Percentiles rank a stretch among this genome's conserved stretches.
Evolutionary conservation across 2,329 filamentous ascomycete species (phyloP).

Genomic region (Fusarium pilosicola): DNA sequence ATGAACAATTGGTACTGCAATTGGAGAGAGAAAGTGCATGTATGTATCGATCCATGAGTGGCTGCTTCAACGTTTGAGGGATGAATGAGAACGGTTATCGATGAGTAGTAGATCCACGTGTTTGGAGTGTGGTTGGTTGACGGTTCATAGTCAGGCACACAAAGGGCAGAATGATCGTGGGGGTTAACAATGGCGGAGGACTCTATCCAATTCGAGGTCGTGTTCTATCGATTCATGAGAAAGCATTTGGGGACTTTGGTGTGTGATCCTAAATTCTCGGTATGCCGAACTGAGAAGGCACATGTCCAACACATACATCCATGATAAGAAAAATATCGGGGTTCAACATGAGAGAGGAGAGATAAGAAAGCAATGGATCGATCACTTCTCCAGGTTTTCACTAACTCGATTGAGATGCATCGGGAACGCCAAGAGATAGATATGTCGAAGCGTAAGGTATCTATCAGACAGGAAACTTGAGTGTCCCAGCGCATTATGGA

Average conservation of each 20-base stretch:
- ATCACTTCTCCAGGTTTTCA: conserved; percentile 24
- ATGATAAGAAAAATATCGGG: conserved; percentile 15
- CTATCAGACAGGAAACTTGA: neutral
- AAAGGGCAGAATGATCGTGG: neutral
- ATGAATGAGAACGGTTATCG: conserved; percentile 18
- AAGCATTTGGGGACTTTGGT: neutral
- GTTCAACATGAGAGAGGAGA: conserved; percentile 16
- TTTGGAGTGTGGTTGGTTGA: conserved; percentile 24
- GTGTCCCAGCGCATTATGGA: neutral
- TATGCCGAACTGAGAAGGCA: conserved; percentile 25
- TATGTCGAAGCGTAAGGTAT: neutral
- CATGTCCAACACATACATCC: conserved; percentile 6
- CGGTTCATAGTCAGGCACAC: conserved; percentile 6
- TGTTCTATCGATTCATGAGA: neutral
- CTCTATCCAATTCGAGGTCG: neutral
- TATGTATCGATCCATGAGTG: conserved; percentile 6
- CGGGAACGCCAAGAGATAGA: conserved; percentile 23
- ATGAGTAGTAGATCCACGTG: conserved; percentile 37
- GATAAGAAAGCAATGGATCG: conserved; percentile 12
- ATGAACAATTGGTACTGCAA: neutral
- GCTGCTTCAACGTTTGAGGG: conserved; percentile 8
- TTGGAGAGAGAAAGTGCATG: neutral
- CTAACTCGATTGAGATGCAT: conserved; percentile 22
- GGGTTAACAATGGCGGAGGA: neutral
- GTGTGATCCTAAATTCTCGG: conserved; percentile 15